Evolutionary conservation across 108 stramenopile genomes (phyloP).

Genomic region (Skeletonema grethae): DNA sequence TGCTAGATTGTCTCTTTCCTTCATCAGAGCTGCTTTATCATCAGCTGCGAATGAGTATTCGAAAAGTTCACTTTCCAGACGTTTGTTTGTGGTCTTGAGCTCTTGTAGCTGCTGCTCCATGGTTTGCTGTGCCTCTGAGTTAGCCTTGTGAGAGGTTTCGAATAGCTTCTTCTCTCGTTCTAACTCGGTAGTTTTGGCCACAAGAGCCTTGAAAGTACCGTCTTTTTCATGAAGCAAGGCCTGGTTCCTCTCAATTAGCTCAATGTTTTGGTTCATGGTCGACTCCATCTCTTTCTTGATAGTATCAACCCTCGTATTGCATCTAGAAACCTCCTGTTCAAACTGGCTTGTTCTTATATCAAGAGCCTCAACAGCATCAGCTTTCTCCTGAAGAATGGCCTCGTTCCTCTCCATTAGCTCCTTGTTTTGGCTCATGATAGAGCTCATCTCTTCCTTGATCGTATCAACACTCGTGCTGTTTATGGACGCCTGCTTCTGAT

Average conservation of each 20-base stretch:
- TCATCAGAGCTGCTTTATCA: conserved; percentile 21
- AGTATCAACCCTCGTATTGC: not conserved
- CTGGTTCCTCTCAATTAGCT: conserved; percentile 17
- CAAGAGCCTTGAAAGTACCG: conserved; percentile 2
- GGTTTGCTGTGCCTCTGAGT: conserved; percentile 11
- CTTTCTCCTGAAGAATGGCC: conserved; percentile 19
- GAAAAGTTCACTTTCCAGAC: conserved; percentile 34
- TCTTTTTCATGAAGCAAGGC: conserved; percentile 23
- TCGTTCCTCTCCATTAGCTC: conserved; percentile 22
- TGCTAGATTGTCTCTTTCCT: conserved; percentile 24
- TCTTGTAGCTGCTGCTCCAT: conserved; percentile 27
- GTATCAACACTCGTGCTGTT: conserved; percentile 7
- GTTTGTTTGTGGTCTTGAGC: conserved; percentile 20
- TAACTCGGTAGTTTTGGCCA: conserved; percentile 16
- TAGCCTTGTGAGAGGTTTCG: conserved; percentile 14
- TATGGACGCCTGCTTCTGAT: not conserved
- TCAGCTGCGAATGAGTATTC: conserved; percentile 31
- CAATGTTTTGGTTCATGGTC: conserved; percentile 8
- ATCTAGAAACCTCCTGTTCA: not conserved
- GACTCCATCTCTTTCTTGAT: conserved; percentile 18
- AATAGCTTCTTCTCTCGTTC: conserved; percentile 19
- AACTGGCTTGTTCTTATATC: conserved; percentile 16
- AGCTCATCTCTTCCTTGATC: conserved; percentile 26
- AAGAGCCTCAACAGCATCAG: conserved; percentile 10
- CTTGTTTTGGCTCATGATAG: conserved; percentile 13